Evolutionary conservation across 257 asterid genomes (phyloP), one percentile per base, ranked within the genome.

Genomic region (Rubia yunnanensis): DNA sequence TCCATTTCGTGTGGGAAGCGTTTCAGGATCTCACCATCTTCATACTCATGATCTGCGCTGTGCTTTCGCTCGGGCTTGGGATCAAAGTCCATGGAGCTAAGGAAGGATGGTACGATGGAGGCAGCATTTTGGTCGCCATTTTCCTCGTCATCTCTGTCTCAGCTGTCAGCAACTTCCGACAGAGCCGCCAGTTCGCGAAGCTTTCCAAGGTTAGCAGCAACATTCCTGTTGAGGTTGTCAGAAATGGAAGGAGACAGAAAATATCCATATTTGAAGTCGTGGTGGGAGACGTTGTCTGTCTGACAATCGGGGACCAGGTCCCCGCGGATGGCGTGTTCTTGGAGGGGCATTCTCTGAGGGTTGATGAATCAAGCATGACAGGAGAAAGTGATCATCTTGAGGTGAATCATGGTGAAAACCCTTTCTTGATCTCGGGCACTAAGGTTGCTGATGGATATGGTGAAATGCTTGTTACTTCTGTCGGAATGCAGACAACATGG

Each of bases 271-370:
- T 72, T 24, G 72, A 72, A 9, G 71, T 82, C 9, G 80, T 82
- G 1, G 87, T 79, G 15, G 87, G 87, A 64, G 87, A 82, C 35
- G 30, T 82, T 22, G 77, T 77, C 54, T 77, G 69, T 68, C 69
- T 82, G 68, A 79, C 77, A 68, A 80, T 76, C 41, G 87, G 87
- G 5, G 87, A 79, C 57, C 87, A 82, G 56, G 70, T 79, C 18
- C 84, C 87, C 0, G 87, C 83, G 6, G 87, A 82, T 38, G 84
- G 84, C 27, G 28, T 82, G 32, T 65, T 82, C 76, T 5, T 77
- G 38, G 76, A 79, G 5, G 84, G 87, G 27, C 74, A 80, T 23
- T 74, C 80, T 0, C 61, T 82, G 24, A 64, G 67, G 5, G 63
- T 78, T n/a, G 85, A 81, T 32, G 81, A 75, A 34, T 74, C 79